Conservation (phyloP, 495 filamentous ascomycete species). For the Hypomontagnella monticulosa region DNA sequence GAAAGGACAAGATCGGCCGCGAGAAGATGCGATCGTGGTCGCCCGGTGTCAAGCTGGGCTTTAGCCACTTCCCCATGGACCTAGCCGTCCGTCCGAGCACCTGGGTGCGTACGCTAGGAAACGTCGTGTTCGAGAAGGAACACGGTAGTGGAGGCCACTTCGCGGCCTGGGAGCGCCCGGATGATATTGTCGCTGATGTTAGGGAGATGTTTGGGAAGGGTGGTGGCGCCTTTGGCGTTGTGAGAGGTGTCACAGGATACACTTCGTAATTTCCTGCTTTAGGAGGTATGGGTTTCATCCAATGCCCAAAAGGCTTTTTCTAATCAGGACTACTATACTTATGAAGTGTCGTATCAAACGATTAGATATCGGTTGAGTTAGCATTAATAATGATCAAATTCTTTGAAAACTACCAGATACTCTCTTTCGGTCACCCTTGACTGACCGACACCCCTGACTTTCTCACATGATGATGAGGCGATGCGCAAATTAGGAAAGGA, state of each 20-base stretch:
- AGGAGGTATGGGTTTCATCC: background rate
- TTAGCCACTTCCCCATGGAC: conserved; percentile 66
- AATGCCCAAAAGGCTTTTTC: background rate
- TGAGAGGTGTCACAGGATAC: conserved; percentile 50
- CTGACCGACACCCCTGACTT: no score
- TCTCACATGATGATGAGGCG: background rate
- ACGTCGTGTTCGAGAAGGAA: conserved; percentile 64
- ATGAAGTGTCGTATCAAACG: no score
- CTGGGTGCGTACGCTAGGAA: conserved; percentile 64
- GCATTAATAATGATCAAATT: no score
- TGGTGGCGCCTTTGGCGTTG: conserved; percentile 43
- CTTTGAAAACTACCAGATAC: no score
- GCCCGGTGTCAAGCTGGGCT: conserved; percentile 62
- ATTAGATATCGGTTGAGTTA: no score
- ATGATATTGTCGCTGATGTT: conserved; percentile 64
- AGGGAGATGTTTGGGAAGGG: conserved; percentile 63
- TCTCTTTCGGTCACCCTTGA: no score
- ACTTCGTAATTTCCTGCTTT: conserved; percentile 18
- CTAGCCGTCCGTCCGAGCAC: conserved; percentile 58
- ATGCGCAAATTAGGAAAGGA: no score
- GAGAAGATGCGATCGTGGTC: conserved; percentile 41
- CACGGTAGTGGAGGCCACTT: conserved; percentile 71
- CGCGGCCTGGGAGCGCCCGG: conserved; percentile 67
- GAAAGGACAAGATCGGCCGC: conserved; percentile 36
- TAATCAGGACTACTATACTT: background rate